phyloP scores from a whole-genome alignment of 257 asterid genomes.

The Ilex aquifolium region DNA sequence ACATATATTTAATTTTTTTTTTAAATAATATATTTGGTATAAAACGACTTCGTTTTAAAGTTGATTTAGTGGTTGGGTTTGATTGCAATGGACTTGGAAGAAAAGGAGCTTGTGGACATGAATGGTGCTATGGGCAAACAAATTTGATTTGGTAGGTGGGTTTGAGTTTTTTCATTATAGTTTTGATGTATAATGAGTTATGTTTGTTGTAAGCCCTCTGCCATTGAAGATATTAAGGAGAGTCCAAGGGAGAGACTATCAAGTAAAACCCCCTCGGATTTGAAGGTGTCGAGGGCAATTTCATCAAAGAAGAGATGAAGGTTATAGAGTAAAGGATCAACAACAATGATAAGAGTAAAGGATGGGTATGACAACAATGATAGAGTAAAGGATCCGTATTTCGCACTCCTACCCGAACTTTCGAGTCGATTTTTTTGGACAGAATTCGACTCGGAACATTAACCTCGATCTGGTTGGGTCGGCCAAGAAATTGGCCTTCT shows the following conservation, averaged over 20 bases:
- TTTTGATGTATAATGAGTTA: constrained; percentile 56
- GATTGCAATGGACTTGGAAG: constrained; percentile 31
- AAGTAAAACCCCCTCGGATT: constrained; percentile 40
- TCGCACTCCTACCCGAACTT: too few species aligned
- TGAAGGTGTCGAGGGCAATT: constrained; percentile 38
- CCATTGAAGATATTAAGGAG: constrained; percentile 68
- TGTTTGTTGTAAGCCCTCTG: constrained; percentile 70
- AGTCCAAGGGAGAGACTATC: constrained; percentile 65
- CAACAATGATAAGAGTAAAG: too few species aligned
- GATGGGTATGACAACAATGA: constrained; percentile 54
- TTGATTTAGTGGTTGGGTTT: constrained; percentile 1
- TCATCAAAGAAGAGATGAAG: constrained; percentile 66
- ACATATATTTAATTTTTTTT: too few species aligned
- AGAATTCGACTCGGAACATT: too few species aligned
- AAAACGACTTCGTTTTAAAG: background rate
- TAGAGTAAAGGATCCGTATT: background rate
- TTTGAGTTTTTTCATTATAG: constrained; percentile 11
- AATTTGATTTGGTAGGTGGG: constrained; percentile 34
- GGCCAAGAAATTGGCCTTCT: too few species aligned
- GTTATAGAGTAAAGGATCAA: constrained; percentile 47
- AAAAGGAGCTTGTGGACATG: constrained; percentile 28
- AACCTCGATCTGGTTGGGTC: too few species aligned
- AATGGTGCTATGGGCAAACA: constrained; percentile 22
- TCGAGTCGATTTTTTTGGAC: too few species aligned
- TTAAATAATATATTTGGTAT: too few species aligned